These are phyloP conservation scores for Backusella psychrophila DNA, from an alignment of 192 early-diverging fungal species.

Conservation along the genomic window DNA sequence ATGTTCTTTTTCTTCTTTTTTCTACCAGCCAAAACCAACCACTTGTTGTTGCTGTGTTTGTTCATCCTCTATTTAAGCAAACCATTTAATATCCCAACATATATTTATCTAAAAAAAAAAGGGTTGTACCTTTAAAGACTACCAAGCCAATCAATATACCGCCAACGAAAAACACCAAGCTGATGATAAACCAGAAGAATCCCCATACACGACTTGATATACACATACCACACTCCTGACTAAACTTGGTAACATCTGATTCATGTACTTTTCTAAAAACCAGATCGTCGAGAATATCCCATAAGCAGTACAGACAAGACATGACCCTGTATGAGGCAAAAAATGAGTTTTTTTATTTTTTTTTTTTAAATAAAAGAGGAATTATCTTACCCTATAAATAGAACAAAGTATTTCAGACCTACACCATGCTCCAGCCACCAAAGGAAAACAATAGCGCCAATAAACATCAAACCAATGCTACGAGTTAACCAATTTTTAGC, in stretches of 20 bases:
- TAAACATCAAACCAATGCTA: conserved; percentile 77
- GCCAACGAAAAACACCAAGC: conserved; percentile 75
- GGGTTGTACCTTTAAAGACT: conserved; percentile 65
- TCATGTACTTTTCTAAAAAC: conserved; percentile 87
- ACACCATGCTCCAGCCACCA: conserved; percentile 81
- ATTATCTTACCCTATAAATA: conserved; percentile 81
- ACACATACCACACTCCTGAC: conserved; percentile 63
- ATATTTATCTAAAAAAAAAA: not conserved
- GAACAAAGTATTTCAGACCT: conserved; percentile 86
- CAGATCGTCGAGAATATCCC: conserved; percentile 96
- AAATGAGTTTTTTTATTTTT: not conserved
- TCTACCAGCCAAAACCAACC: conserved; percentile 33
- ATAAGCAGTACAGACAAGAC: conserved; percentile 88
- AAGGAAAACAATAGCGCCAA: conserved; percentile 74
- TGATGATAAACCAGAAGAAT: conserved; percentile 86
- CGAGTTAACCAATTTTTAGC: conserved; percentile 89
- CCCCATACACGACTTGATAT: conserved; percentile 83
- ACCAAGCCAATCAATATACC: conserved; percentile 80
- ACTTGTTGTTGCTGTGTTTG: conserved; percentile 32
- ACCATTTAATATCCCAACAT: not conserved
- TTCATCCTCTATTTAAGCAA: conserved; percentile 20
- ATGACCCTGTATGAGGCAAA: conserved; percentile 64
- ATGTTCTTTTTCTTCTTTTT: not conserved
- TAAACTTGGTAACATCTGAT: conserved; percentile 90
- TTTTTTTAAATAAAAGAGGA: not conserved